Evolutionary conservation across 495 filamentous ascomycete genomes (phyloP).

Genomic region (Neurospora sp.): DNA sequence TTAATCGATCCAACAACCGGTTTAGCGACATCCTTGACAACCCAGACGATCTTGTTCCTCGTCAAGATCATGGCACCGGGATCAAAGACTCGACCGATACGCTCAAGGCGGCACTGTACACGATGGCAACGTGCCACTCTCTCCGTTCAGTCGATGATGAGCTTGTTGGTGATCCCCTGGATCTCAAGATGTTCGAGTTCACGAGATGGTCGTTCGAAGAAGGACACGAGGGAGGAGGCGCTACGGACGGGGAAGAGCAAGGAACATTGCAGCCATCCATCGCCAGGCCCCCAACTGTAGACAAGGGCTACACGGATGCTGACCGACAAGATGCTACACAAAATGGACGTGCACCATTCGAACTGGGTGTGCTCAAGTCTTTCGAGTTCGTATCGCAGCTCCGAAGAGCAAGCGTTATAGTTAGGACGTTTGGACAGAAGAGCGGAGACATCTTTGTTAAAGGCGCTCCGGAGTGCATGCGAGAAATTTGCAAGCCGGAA

Average conservation of each 20-base stretch:
- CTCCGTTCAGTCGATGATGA: constrained; percentile 78
- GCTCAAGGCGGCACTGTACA: constrained; percentile 67
- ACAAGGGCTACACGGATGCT: constrained; percentile 23
- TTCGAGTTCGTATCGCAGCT: constrained; percentile 98
- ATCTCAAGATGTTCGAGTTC: constrained; percentile 98
- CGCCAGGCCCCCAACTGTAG: constrained; percentile 63
- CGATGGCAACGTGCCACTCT: constrained; percentile 97
- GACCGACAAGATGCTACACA: background rate
- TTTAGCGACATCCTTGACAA: constrained; percentile 40
- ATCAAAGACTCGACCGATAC: constrained; percentile 50
- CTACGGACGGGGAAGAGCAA: constrained; percentile 53
- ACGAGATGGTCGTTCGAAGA: constrained; percentile 91
- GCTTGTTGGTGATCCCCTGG: constrained; percentile 85
- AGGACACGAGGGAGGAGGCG: constrained; percentile 51
- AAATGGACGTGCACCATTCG: constrained; percentile 37
- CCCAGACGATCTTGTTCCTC: constrained; percentile 43
- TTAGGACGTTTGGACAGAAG: constrained; percentile 70
- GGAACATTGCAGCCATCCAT: constrained; percentile 67
- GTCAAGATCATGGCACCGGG: constrained; percentile 42
- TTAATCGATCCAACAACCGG: constrained; percentile 48
- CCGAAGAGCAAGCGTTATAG: constrained; percentile 84
- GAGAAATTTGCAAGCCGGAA: constrained; percentile 75
- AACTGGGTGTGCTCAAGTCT: constrained; percentile 75
- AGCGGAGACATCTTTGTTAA: constrained; percentile 87
- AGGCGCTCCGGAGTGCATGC: constrained; percentile 93